Evolutionary conservation across 139 green algal species (phyloP), one percentile per base, ranked within the genome.

Genomic region (Picochlorum sp.): DNA sequence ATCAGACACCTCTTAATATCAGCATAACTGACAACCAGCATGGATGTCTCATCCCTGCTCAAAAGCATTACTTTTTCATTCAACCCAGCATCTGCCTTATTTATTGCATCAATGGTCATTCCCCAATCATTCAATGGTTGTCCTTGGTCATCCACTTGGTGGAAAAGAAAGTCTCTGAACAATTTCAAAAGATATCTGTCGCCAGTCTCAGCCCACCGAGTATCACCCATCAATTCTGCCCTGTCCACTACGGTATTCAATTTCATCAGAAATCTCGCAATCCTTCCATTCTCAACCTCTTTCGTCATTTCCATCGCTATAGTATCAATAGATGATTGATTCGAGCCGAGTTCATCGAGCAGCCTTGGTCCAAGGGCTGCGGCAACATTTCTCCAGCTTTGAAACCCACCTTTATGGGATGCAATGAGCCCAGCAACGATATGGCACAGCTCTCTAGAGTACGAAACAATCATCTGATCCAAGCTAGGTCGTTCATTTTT

Each of bases 81-180:
- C 31, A 92, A 74, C 2, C 86, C 87, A 0, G 83, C 81, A 51
- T 95, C 87, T 37, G 88, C 57, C 74, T 97, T 97, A 75, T 96
- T 96, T 11, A 97, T 81, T 1, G 70, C 67, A 66, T 97, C 91
- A 4, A 86, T 63, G 10, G 91, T 68, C 59, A 92, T 80, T 4
- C 90, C 90, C 85, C 87, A 97, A 71, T 97, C 91, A 54, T 95
- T 49, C 47, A 80, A 16, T 5, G 87, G 90, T 3, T 31, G 60
- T 0, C 89, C 89, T 34, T 89, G 78, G 56, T 87, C 77, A 10
- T 64, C 57, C 5, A 64, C 66, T 65, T 95, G 87, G 69, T 95
- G 85, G 63, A 95, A 91, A 47, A 95, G 68, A 79, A 95, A 95
- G 78, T 97, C 91, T 3, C 84, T 69, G 72, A 97, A 96, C 7